A percentile compares a stretch with the other conserved stretches of the same genome.
phyloP scores from a whole-genome alignment of 129 eudicot genomes.

The Glebionis coronaria region DNA sequence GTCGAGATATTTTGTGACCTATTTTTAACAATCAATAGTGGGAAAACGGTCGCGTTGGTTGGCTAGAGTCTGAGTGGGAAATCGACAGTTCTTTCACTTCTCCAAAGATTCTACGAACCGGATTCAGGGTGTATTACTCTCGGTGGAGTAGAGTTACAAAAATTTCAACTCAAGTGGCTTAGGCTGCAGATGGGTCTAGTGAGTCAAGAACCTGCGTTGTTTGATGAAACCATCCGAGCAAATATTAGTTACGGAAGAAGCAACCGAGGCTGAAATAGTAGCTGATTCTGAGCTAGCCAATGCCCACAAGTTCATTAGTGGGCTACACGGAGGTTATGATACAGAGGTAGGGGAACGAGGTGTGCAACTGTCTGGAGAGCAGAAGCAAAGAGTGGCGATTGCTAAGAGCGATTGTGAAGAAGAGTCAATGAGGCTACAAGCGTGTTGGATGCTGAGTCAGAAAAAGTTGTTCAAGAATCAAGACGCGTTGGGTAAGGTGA shows the following conservation, averaged over 20 bases:
- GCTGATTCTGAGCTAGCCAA: slow-evolving; percentile 68
- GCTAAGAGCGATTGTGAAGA: no score
- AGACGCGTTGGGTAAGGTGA: no score
- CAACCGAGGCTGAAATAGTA: slow-evolving; percentile 57
- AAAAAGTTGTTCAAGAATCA: no score
- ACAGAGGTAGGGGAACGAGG: slow-evolving; percentile 13
- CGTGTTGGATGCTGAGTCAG: no score
- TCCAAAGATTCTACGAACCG: slow-evolving; percentile 70
- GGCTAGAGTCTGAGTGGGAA: slow-evolving; percentile 79
- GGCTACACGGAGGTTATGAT: slow-evolving; percentile 33
- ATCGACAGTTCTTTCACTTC: slow-evolving; percentile 58
- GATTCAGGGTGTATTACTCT: slow-evolving; percentile 57
- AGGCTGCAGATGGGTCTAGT: slow-evolving; percentile 80
- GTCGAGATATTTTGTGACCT: slow-evolving; percentile 64
- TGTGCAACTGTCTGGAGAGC: slow-evolving; percentile 9
- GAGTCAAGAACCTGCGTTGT: slow-evolving; percentile 67
- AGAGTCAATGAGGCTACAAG: no score
- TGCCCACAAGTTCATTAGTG: slow-evolving; percentile 69
- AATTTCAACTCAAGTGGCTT: slow-evolving; percentile 62
- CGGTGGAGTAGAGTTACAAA: slow-evolving; percentile 56
- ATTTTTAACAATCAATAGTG: slow-evolving; percentile 58
- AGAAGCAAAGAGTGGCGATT: slow-evolving; percentile 13
- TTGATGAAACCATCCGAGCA: slow-evolving; percentile 63
- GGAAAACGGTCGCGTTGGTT: slow-evolving; percentile 72
- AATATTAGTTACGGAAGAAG: slow-evolving; percentile 66